Base-by-base conservation (phyloP, 2,329 filamentous ascomycete genomes). In the Herpomyces periplanetae region DNA sequence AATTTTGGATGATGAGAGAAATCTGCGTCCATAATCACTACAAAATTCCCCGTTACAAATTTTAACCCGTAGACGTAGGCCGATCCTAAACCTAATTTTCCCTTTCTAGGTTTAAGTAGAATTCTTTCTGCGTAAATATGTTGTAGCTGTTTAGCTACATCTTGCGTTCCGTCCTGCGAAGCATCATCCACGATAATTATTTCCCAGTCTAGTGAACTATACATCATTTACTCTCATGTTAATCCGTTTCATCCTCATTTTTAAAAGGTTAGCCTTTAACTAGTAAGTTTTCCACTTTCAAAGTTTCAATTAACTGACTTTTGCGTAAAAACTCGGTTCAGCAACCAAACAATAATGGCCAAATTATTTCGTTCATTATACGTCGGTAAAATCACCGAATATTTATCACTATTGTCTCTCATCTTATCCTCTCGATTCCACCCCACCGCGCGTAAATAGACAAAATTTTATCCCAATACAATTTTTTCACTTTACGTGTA, bases 21-120 rank as follows among this genome's bases (percentile, higher is more conserved):
- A 44, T 96, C 80, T 42, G 84, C 80, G 47, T 96, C 80, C 80
- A 96, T 96, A 51, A 96, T 96, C 48, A 96, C 68, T 36, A 96
- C 68, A 35, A 59, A 91, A 51, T 84, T 88, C 32, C 80, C 80
- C 10, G 59, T 71, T 10, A 52, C 63, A 36, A 65, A 91, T 38
- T 87, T 56, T 24, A 96, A 51, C 20, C 75, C 75, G 41, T 88
- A 73, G 15, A 88, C 68, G 44, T 91, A 91, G 18, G 75, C 75
- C 2, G 75, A 88, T 29, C 75, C 75, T 19, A 91, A 61, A n/a
- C 75, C 75, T 15, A 88, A 64, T 45, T 91, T 96, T 36, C 84
- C 84, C 16, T 68, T 53, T 33, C 84, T 73, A 10, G 69, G 54
- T 43, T 80, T 65, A 27, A 96, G 61, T 29, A 65, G 35, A 35